Base-by-base conservation (phyloP, 345 rosid genomes). In the Eucalyptus cloeziana region DNA sequence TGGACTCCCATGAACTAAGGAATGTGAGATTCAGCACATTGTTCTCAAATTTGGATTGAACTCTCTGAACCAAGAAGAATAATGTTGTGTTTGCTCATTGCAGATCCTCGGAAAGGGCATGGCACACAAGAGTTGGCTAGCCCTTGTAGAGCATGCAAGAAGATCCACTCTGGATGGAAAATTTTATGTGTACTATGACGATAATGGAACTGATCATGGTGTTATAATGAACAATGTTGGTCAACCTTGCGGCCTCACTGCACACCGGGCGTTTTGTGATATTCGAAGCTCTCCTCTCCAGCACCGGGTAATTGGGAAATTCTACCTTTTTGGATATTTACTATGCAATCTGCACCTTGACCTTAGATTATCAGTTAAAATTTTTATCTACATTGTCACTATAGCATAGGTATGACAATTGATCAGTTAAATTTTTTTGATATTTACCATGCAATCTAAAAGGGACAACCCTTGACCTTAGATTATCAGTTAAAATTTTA, bases 1-100 rank as follows among this genome's bases (percentile, higher is more conserved):
- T 37, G 96, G 96, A 89, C 87, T 94, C 15, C 37, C 2, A n/a
- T 7, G 9, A 21, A 47, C 11, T 85, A 54, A 85, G 31, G 47
- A 2, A 2, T 1, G 86, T 85, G 86, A 85, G 54, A 27, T 49
- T 27, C 0, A 2, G 31, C 69, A 60, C 69, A 58, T 0, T 7
- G 31, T 27, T 60, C 69, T 27, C 10, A 5, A 24, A 27, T 50
- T 44, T 85, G 49, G 51, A 2, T 47, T 85, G 52, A 21, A 25
- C 10, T 43, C 51, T 7, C 16, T 25, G n/a, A 85, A n/a, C 11
- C 51, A 85, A 50, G 52, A 37, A 80, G 15, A 80, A 17, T 17
- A 2, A 37, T 19, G n/a, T 22, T 6, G 19, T 10, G 54, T 49
- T 49, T 4, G 5, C 2, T 50, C 31, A 85, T 3, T 27, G n/a